Evolutionary conservation across 2,329 filamentous ascomycete species (phyloP).

Genomic region (Didymella lethalis): DNA sequence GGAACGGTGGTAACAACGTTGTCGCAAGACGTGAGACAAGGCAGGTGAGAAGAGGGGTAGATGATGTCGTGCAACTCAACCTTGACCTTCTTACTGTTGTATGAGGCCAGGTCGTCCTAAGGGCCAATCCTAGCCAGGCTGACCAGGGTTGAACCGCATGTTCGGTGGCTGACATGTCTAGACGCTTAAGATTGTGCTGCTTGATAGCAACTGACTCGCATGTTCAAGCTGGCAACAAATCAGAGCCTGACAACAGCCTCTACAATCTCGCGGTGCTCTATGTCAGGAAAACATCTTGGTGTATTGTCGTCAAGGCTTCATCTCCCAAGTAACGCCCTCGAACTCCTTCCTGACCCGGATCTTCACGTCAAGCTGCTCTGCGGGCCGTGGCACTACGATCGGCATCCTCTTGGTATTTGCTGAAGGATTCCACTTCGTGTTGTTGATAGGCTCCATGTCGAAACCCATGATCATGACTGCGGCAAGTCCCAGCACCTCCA

Average conservation of each 20-base stretch:
- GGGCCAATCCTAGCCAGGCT: not conserved
- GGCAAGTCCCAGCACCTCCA: conserved; percentile 42
- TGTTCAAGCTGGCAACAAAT: too few relatives aligned
- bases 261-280: not conserved
- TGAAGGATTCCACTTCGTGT: conserved; percentile 28
- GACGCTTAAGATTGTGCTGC: too few relatives aligned
- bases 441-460: conserved; percentile 37
- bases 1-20: not conserved
- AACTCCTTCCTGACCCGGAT: conserved; percentile 28
- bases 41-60: not conserved
- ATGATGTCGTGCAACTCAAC: not conserved
- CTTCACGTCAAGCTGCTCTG: conserved; percentile 18
- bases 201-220: too few relatives aligned
- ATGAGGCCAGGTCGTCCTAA: not conserved
- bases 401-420: conserved; percentile 31
- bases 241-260: not conserved
- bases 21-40: not conserved
- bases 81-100: not conserved
- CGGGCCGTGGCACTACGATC: conserved; percentile 32
- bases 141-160: not conserved
- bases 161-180: not conserved
- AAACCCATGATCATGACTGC: conserved; percentile 42
- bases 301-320: conserved; percentile 8
- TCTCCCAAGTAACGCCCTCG: conserved; percentile 27
- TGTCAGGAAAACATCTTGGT: not conserved